These are phyloP conservation scores for Dactylis glomerata DNA, from an alignment of 176 grass and related monocot species.

Conservation along the genomic window DNA sequence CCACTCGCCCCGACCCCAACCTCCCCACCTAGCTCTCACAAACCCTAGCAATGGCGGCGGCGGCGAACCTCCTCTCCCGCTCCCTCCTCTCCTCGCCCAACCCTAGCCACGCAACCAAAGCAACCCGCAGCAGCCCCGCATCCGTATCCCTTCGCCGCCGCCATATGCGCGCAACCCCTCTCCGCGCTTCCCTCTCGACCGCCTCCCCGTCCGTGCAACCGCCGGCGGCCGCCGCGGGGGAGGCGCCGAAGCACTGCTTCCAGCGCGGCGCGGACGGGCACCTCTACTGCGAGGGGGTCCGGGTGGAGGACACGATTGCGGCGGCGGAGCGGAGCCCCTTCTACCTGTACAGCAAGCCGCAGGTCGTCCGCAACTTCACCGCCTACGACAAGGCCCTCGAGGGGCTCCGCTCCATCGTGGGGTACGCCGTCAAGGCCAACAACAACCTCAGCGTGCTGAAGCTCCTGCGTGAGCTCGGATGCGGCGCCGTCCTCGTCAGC, in stretches of 20 bases:
- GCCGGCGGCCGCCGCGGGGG: neutral
- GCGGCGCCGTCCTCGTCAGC: conserved; percentile 89
- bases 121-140: neutral
- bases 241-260: conserved; percentile 60
- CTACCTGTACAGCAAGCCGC: conserved; percentile 94
- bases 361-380: conserved; percentile 77
- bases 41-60: conserved; percentile 68
- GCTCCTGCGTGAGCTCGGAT: conserved; percentile 68
- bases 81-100: conserved; percentile 21
- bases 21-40: neutral
- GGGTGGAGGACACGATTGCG: conserved; percentile 73
- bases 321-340: conserved; percentile 79
- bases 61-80: conserved; percentile 45
- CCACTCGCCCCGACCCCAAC: neutral
- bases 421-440: conserved; percentile 94
- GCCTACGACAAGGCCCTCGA: conserved; percentile 74
- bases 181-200: conserved; percentile 46
- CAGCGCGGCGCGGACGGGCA: conserved; percentile 55
- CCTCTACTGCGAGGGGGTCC: conserved; percentile 82
- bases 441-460: conserved; percentile 79
- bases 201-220: conserved; percentile 26
- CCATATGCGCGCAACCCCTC: neutral
- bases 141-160: neutral
- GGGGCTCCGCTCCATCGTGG: conserved; percentile 69
- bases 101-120: neutral